A percentile compares a stretch with the other conserved stretches of the same genome.
Conservation (phyloP, 1,284 basidiomycete genomes). For the Exobasidium cylindrosporum region DNA sequence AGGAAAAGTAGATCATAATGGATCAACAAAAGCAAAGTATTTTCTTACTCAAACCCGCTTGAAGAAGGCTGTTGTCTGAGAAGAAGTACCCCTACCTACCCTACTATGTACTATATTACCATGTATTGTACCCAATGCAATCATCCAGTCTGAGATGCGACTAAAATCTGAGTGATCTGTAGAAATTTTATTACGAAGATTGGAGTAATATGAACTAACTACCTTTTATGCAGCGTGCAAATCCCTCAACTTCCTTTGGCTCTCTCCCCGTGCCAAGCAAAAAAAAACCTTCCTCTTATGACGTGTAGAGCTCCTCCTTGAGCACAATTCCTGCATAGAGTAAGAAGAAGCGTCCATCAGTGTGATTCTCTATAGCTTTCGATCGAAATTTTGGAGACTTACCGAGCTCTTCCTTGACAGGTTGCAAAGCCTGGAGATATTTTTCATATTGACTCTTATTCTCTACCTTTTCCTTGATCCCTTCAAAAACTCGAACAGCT, state of each 20-base stretch:
- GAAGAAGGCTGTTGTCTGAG: too few species aligned
- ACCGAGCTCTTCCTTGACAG: conserved; percentile 47
- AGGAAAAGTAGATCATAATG: not conserved
- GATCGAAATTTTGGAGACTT: too few species aligned
- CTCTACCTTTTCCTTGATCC: conserved; percentile 55
- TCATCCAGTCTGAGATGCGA: too few species aligned
- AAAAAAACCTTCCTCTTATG: not conserved
- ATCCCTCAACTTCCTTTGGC: too few species aligned
- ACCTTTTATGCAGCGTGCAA: too few species aligned
- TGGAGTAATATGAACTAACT: too few species aligned
- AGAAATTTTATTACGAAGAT: too few species aligned
- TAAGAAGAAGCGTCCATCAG: not conserved
- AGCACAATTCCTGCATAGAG: conserved; percentile 30
- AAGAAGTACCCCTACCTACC: too few species aligned
- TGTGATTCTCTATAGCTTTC: not conserved
- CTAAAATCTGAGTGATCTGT: too few species aligned
- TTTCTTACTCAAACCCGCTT: not conserved
- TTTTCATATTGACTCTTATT: conserved; percentile 53
- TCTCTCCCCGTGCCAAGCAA: too few species aligned
- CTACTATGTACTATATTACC: too few species aligned
- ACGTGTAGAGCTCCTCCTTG: conserved; percentile 48
- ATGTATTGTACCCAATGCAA: too few species aligned
- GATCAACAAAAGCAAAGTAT: not conserved
- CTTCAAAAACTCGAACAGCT: conserved; percentile 84
- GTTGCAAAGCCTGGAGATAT: conserved; percentile 51